Percentiles rank a stretch among this genome's conserved stretches.
These are phyloP conservation scores for Acacia melanoxylon DNA, from an alignment of 306 rosid species.

Conservation along the genomic window DNA sequence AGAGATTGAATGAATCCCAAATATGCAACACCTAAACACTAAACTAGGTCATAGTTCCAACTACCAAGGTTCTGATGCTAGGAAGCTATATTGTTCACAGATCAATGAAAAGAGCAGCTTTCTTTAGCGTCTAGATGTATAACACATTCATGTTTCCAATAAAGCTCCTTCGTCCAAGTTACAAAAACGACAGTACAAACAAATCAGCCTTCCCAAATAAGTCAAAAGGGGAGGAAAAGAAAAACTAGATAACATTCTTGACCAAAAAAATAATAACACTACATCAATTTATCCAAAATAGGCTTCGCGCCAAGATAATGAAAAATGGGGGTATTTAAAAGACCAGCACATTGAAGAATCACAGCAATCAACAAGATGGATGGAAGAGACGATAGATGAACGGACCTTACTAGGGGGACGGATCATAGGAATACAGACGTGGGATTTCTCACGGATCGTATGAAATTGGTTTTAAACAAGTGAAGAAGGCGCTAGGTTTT, in stretches of 20 bases:
- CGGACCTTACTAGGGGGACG: neutral
- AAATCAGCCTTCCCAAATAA: neutral
- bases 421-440: neutral
- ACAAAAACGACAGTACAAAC: neutral
- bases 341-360: neutral
- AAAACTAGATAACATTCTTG: no score
- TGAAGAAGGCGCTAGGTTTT: neutral
- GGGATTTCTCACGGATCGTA: neutral
- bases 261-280: neutral
- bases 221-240: neutral
- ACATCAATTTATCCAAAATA: neutral
- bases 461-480: neutral
- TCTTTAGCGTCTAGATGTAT: neutral
- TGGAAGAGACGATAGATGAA: neutral
- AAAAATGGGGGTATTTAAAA: neutral
- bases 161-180: neutral
- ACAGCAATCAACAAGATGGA: neutral
- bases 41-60: neutral
- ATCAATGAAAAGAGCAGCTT: neutral
- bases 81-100: neutral
- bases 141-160: neutral
- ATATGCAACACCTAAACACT: neutral
- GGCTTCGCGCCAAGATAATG: neutral
- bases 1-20: neutral
- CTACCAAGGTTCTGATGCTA: neutral